Evolutionary conservation across 1,139 yeast species (phyloP).

Genomic region (Meyerozyma sp.): DNA sequence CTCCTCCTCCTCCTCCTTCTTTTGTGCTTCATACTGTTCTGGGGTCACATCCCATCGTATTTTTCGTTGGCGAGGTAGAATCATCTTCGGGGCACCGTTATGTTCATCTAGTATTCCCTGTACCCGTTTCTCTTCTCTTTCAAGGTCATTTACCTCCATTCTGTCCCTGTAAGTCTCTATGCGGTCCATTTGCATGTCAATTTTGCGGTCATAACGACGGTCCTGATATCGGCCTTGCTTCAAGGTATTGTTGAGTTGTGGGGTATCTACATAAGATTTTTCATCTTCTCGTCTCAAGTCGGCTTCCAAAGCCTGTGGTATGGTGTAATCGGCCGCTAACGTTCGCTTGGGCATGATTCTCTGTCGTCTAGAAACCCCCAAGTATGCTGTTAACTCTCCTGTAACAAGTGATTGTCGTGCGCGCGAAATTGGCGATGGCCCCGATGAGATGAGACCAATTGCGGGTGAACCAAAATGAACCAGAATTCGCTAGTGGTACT

Average conservation of each 20-base stretch:
- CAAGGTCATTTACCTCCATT: conserved; percentile 31
- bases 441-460: background rate
- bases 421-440: background rate
- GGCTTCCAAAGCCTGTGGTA: background rate
- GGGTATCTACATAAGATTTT: background rate
- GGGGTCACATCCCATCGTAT: conserved; percentile 33
- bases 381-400: background rate
- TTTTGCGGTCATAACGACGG: conserved; percentile 19
- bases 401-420: background rate
- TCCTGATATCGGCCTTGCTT: conserved; percentile 13
- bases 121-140: conserved; percentile 25
- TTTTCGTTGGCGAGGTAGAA: conserved; percentile 8
- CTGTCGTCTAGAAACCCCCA: too few relatives aligned
- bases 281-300: background rate
- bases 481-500: conserved; percentile 57
- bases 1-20: conserved; percentile 5
- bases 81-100: conserved; percentile 15
- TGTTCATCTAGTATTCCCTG: conserved; percentile 13
- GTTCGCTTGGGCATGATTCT: background rate
- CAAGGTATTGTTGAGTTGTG: background rate
- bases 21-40: conserved; percentile 20
- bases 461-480: conserved; percentile 7
- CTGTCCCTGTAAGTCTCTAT: conserved; percentile 27
- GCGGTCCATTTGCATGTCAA: conserved; percentile 18
- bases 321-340: background rate